Evolutionary conservation across 2,329 filamentous ascomycete genomes (phyloP), one percentile per base, ranked within the genome.

Genomic region (Raffaelea arxii): DNA sequence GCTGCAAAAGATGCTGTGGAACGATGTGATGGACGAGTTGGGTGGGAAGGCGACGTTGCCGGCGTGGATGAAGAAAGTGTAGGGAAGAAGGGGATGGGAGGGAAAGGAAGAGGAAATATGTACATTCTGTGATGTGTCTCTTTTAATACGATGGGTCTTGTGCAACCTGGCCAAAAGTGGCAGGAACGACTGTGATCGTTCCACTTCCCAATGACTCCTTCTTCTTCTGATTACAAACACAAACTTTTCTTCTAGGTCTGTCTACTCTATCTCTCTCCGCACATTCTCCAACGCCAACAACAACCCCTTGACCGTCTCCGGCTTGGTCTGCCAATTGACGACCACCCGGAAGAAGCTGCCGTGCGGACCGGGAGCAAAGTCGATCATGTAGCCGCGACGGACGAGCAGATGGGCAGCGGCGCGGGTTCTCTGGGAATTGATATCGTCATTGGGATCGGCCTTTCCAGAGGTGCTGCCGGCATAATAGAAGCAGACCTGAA

Each of bases 401-500:
- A 78, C 66, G 51, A 80, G 60, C 53, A 58, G 64, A 43, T 61
- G 59, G 2, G 71, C 74, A 57, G 78, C 74, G 9, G 54, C 59
- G 53, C 67, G 64, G 25, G 76, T 78, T 36, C 66, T 61, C 36
- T 59, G 56, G 25, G 74, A 76, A 56, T 78, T 80, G 44, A 61
- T 63, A 32, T 62, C 62, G 6, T 59, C 53, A 16, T 68, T 62
- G 0, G 62, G 62, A 0, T 63, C 55, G 38, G 84, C 52, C 48
- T 63, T 56, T 3, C 80, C 77, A 2, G 69, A 69, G 0, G 78
- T 78, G 22, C 46, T 43, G 3, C 21, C 10, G 0, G 82, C 79
- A 58, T 86, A 89, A 62, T 95, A 95, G 63, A 97, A 97, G 69
- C 91, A 96, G 21, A 97, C 85, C 66, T 97, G 92, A 60, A 95